Evolutionary conservation across 257 asterid species (phyloP).

Genomic region (Oldenlandia corymbosa): DNA sequence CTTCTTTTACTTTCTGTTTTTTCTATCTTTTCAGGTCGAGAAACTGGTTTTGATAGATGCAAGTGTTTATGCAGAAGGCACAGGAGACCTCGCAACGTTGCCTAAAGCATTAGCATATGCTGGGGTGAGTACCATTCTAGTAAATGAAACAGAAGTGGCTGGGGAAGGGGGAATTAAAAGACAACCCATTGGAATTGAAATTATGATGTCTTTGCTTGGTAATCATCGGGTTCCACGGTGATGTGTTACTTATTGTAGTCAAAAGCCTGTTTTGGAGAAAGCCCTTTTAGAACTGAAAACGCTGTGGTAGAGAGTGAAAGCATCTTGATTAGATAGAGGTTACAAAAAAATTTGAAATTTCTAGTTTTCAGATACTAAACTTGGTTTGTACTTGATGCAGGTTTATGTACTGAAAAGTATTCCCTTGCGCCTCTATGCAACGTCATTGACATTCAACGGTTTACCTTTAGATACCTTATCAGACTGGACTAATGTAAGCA

Average conservation of each 20-base stretch:
- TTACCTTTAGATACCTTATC: conserved; percentile 47
- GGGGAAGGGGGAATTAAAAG: too few relatives aligned
- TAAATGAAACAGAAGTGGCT: background rate
- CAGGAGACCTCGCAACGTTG: conserved; percentile 71
- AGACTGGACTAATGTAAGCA: conserved; percentile 83
- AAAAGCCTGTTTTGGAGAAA: background rate
- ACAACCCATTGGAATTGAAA: background rate
- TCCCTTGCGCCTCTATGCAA: conserved; percentile 68
- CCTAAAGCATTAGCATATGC: conserved; percentile 76
- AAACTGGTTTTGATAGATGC: conserved; percentile 86
- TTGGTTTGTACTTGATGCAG: conserved; percentile 35
- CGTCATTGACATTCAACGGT: conserved; percentile 51
- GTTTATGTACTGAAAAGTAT: conserved; percentile 57
- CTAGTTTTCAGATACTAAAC: conserved; percentile 12
- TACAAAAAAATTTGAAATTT: too few relatives aligned
- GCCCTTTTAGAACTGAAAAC: background rate
- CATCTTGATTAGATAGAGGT: background rate
- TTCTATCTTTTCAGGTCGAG: conserved; percentile 51
- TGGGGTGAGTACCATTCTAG: conserved; percentile 49
- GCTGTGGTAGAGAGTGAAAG: background rate
- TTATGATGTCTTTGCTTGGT: background rate
- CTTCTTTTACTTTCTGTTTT: conserved; percentile 4
- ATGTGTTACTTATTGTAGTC: background rate
- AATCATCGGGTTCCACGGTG: background rate
- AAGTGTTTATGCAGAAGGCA: conserved; percentile 94